Evolutionary conservation across 306 rosid species (phyloP), one percentile per base, ranked within the genome.

Genomic region (Alnus glutinosa): DNA sequence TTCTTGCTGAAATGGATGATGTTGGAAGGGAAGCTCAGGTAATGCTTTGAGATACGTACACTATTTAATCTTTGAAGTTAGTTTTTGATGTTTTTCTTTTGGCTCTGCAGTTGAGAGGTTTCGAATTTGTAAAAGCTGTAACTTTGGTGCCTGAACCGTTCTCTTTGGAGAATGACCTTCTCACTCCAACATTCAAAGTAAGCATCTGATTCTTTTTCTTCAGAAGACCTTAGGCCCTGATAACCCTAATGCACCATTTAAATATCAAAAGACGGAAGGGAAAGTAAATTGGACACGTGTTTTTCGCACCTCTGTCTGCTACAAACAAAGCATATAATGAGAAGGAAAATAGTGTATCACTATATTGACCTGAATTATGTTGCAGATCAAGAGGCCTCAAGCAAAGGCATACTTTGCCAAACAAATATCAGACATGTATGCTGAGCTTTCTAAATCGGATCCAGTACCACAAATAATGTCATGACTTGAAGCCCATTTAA

Each of bases 111-210:
- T 87, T 96, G 84, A 89, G 97, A 90, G 99, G 99, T 77, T 96
- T 96, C 44, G 99, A 96, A 86, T 91, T 84, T 79, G 98, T 79
- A 76, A 96, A 91, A 90, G 90, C 97, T 2, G 83, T 91, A 77
- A 89, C 89, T 59, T 83, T 96, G 83, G 89, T 88, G 68, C 81
- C n/a, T 7, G 99, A 96, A 82, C 99, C 92, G 18, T 93, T 96
- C 80, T 86, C 97, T 0, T 5, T 90, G 89, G 99, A 96, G 86
- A 96, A 96, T 77, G 99, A 86, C 71, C 88, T 96, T 68, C 87
- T 91, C 75, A 96, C 99, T 74, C 99, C 99, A 32, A 96, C 99
- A 75, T 90, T 89, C 74, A 96, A 96, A 98, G 99, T 78, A 89
- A 88, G 91, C 37, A 15, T 48, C 16, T 64, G 10, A n/a, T 36